These are phyloP conservation scores for Pythium phragmiticola DNA, from an alignment of 352 stramenopile genomes.

Conservation along the genomic window DNA sequence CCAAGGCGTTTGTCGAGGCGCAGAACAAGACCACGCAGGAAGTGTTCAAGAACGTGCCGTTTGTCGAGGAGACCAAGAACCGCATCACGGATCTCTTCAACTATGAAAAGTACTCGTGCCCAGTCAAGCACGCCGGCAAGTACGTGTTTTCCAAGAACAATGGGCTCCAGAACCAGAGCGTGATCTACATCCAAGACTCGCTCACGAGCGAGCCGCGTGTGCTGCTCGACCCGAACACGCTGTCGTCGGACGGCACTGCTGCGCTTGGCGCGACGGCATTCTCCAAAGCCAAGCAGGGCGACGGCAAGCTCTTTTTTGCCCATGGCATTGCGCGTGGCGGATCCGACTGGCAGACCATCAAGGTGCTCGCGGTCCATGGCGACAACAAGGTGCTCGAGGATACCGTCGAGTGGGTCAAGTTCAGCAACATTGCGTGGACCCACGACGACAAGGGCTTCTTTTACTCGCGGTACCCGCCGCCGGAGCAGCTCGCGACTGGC, in stretches of 20 bases:
- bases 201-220: conserved; percentile 61
- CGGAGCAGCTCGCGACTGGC: conserved; percentile 54
- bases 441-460: conserved; percentile 87
- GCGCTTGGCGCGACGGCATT: conserved; percentile 67
- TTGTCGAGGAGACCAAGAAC: conserved; percentile 67
- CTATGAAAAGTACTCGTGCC: conserved; percentile 87
- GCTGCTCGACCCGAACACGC: conserved; percentile 81
- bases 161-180: conserved; percentile 85
- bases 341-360: conserved; percentile 88
- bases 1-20: conserved; percentile 72
- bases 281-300: conserved; percentile 61
- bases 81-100: conserved; percentile 86
- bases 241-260: conserved; percentile 70
- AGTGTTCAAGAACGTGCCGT: conserved; percentile 63
- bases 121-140: conserved; percentile 68
- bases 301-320: conserved; percentile 77
- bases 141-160: conserved; percentile 89
- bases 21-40: conserved; percentile 74
- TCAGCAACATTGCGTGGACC: conserved; percentile 77
- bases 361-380: conserved; percentile 77
- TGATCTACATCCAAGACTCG: conserved; percentile 85
- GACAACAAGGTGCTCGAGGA: conserved; percentile 71
- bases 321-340: conserved; percentile 80
- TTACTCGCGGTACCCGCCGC: conserved; percentile 77
- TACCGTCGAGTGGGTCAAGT: conserved; percentile 88